phyloP scores from a whole-genome alignment of 352 stramenopile species.

The Phytophthora quininea region DNA sequence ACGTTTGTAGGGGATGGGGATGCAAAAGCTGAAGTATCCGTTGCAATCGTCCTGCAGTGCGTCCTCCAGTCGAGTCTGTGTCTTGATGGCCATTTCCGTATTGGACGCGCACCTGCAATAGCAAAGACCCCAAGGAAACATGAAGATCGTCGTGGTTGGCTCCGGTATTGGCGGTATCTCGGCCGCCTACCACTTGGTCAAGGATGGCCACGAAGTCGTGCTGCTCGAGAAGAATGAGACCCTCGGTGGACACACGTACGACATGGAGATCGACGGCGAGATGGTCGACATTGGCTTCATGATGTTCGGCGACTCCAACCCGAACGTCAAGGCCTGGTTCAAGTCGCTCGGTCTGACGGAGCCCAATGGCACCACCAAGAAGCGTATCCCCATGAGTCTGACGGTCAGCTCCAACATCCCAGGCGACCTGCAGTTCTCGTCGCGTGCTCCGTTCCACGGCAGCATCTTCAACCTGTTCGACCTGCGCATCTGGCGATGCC shows the following conservation, averaged over 20 bases:
- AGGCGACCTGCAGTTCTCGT: slow-evolving; percentile 78
- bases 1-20: slow-evolving; percentile 33
- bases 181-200: slow-evolving; percentile 72
- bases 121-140: slow-evolving; percentile 26
- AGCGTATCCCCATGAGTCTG: slow-evolving; percentile 78
- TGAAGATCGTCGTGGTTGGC: slow-evolving; percentile 81
- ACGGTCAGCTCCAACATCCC: slow-evolving; percentile 71
- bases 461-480: slow-evolving; percentile 57
- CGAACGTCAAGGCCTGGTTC: slow-evolving; percentile 86
- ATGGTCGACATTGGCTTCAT: slow-evolving; percentile 79
- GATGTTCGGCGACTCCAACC: slow-evolving; percentile 85
- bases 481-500: slow-evolving; percentile 66
- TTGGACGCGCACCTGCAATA: slow-evolving; percentile 30
- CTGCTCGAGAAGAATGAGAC: slow-evolving; percentile 73
- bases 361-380: slow-evolving; percentile 71
- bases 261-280: slow-evolving; percentile 78
- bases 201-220: slow-evolving; percentile 72
- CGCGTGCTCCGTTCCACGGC: slow-evolving; percentile 59
- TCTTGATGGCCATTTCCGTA: slow-evolving; percentile 27
- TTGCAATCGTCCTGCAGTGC: slow-evolving; percentile 12
- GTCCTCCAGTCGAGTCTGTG: not conserved
- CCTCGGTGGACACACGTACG: slow-evolving; percentile 74
- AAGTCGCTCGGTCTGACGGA: slow-evolving; percentile 74
- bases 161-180: slow-evolving; percentile 75
- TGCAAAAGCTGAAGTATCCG: slow-evolving; percentile 22